These are phyloP conservation scores for Salicornia ramosissima DNA, from an alignment of 148 eudicot species.

Conservation along the genomic window DNA sequence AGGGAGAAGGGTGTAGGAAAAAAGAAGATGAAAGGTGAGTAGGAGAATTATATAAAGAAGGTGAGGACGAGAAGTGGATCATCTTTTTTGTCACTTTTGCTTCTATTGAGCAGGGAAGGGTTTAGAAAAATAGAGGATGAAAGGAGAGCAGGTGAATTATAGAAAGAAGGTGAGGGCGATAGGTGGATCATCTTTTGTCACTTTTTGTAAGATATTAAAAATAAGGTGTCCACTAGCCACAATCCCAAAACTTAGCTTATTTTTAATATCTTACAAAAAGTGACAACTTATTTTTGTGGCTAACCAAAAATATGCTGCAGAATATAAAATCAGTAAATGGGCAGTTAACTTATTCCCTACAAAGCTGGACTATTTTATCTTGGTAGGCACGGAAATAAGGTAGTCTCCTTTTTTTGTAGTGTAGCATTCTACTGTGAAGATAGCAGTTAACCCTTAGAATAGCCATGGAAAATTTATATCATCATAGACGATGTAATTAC, in stretches of 20 bases:
- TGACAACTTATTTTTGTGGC: too few relatives aligned
- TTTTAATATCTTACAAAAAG: too few relatives aligned
- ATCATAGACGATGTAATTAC: not conserved
- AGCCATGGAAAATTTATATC: too few relatives aligned
- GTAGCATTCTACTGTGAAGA: not conserved
- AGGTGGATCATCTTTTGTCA: not conserved
- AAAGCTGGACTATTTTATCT: not conserved
- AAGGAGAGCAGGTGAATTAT: not conserved
- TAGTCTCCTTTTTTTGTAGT: not conserved
- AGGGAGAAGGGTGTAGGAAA: too few relatives aligned
- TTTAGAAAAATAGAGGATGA: not conserved
- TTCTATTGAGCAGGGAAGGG: not conserved
- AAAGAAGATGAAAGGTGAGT: too few relatives aligned
- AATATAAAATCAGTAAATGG: not conserved
- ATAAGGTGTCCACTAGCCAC: too few relatives aligned
- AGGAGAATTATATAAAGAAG: too few relatives aligned
- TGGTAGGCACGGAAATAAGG: not conserved
- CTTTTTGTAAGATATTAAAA: too few relatives aligned
- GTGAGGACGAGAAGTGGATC: too few relatives aligned
- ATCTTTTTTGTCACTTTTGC: too few relatives aligned
- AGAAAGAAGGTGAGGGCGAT: not conserved
- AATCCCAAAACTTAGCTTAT: too few relatives aligned
- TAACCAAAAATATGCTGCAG: not conserved
- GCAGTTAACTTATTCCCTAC: not conserved
- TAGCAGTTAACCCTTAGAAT: not conserved